Conservation (phyloP, 257 asterid genomes). For the Sherardia arvensis region DNA sequence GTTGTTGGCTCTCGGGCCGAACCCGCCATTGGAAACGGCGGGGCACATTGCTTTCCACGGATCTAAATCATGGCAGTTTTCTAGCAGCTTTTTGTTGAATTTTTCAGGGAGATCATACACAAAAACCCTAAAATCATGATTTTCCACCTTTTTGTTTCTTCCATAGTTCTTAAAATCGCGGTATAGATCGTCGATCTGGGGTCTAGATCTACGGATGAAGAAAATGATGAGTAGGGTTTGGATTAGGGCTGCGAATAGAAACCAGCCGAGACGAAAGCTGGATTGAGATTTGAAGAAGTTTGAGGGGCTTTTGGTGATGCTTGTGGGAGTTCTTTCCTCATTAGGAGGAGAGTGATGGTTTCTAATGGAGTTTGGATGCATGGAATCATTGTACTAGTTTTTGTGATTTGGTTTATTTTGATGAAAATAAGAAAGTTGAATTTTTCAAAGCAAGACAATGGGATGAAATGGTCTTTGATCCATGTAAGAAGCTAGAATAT, state of each 20-base stretch:
- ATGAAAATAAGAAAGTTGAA: neutral
- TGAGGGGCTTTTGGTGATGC: neutral
- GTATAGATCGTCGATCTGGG: neutral
- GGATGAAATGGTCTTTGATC: neutral
- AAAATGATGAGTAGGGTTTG: neutral
- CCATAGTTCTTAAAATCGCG: neutral
- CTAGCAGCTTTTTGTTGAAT: neutral
- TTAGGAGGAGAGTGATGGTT: neutral
- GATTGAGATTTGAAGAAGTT: neutral
- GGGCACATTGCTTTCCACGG: neutral
- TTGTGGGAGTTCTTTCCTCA: neutral
- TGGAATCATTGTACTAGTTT: neutral
- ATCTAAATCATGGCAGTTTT: neutral
- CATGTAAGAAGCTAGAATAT: neutral
- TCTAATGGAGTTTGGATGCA: neutral
- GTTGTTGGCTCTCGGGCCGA: constrained; percentile 2
- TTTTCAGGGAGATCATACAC: neutral
- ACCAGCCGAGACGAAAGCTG: neutral
- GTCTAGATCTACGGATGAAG: neutral
- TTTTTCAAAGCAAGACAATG: neutral
- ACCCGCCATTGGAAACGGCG: neutral
- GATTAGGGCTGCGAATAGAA: neutral
- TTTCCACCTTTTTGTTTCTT: neutral
- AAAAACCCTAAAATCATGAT: neutral
- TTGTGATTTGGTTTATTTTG: neutral